phyloP scores from a whole-genome alignment of 805 yeast genomes.

The Cyberlindnera subsufficiens region DNA sequence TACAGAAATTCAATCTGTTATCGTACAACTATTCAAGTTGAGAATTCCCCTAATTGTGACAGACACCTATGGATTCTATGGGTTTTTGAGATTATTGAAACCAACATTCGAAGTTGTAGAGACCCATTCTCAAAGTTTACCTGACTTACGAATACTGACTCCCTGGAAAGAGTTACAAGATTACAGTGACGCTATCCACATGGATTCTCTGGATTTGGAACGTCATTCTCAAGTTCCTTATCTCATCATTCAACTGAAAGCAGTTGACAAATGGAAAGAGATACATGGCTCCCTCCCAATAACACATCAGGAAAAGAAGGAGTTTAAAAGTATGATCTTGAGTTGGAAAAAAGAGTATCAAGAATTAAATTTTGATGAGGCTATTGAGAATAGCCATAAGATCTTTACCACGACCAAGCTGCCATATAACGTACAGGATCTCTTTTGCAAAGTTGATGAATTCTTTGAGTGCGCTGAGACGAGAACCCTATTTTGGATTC shows the following conservation, averaged over 20 bases:
- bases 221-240: conserved; percentile 64
- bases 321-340: conserved; percentile 33
- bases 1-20: conserved; percentile 24
- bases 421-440: conserved; percentile 20
- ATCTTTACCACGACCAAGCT: conserved; percentile 32
- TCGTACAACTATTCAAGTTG: conserved; percentile 34
- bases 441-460: conserved; percentile 16
- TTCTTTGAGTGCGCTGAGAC: conserved; percentile 3
- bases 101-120: conserved; percentile 65
- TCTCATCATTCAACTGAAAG: conserved; percentile 53
- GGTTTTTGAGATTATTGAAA: conserved; percentile 44
- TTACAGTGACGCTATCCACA: conserved; percentile 45
- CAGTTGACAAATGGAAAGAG: conserved; percentile 36
- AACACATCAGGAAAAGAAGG: conserved; percentile 34
- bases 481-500: conserved; percentile 52
- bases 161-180: conserved; percentile 68
- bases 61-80: conserved; percentile 59
- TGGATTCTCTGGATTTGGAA: conserved; percentile 36
- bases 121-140: conserved; percentile 59
- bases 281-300: conserved; percentile 26
- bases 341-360: conserved; percentile 32
- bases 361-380: conserved; percentile 45
- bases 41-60: conserved; percentile 51
- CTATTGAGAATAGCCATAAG: conserved; percentile 38
- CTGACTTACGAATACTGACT: conserved; percentile 58